Evolutionary conservation across 345 rosid genomes (phyloP).

Genomic region (Barbarea vulgaris): DNA sequence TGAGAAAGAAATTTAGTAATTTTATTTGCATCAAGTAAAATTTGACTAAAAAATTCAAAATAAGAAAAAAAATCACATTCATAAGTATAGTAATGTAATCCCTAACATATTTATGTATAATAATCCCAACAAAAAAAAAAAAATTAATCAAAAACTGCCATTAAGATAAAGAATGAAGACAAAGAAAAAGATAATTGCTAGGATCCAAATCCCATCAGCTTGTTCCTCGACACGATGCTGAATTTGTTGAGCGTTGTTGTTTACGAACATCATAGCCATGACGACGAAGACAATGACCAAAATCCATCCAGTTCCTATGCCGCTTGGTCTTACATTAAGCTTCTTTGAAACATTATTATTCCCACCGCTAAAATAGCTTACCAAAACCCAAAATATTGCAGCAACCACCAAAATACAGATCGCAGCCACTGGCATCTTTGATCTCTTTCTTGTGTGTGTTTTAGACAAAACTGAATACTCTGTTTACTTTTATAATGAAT

Average conservation of each 20-base stretch:
- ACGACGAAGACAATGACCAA: slow-evolving; percentile 7
- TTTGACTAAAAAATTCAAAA: neutral
- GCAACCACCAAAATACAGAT: neutral
- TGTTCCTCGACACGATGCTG: neutral
- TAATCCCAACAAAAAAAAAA: no score
- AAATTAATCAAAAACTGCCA: neutral
- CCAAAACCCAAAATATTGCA: neutral
- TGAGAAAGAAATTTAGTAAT: neutral
- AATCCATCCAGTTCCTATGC: slow-evolving; percentile 21
- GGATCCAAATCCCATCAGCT: neutral
- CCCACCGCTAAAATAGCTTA: neutral
- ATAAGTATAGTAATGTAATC: neutral
- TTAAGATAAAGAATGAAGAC: slow-evolving; percentile 11
- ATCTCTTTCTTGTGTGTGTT: neutral
- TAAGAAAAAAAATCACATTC: neutral
- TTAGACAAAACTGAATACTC: neutral
- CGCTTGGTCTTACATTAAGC: neutral
- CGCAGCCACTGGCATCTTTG: slow-evolving; percentile 5
- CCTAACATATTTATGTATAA: no score
- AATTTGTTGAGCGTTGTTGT: neutral
- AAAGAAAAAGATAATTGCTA: neutral
- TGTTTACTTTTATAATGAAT: slow-evolving; percentile 3
- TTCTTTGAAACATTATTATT: neutral
- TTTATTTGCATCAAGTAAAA: neutral
- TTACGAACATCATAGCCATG: neutral